Base-by-base conservation (phyloP, 768 basidiomycete genomes). In the Rubroboletus pulcherrimus region DNA sequence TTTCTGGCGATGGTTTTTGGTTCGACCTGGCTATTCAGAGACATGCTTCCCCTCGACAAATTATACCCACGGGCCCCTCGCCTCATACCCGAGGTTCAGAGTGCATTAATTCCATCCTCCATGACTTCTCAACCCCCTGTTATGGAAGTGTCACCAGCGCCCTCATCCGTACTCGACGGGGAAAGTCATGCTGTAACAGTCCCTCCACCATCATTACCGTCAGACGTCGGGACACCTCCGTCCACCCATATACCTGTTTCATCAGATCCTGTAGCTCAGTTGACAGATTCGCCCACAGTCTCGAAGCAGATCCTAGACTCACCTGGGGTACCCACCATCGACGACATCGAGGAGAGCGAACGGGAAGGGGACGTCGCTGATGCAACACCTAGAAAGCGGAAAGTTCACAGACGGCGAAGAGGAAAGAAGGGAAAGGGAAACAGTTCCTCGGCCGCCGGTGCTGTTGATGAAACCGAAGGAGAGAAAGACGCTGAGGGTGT, bases 331-430 rank as follows among this genome's bases (percentile, higher is more conserved):
- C 41, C 35, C 26, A 45, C 53, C 2, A 66, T 57, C 41, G 74
- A 64, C 39, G 84, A 78, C 48, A 76, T 69, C 2, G 86, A 83
- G n/a, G 85, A 83, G 11, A 81, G 82, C 37, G 84, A 84, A 53
- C 83, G 79, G 61, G 84, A 82, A 61, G 76, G 69, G 3, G 75
- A 78, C 26, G 50, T 4, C 21, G 66, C 67, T 0, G 74, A 74
- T 1, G 74, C 76, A 5, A 73, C 76, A 0, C 78, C 80, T 0
- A 79, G 74, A 24, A 78, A 76, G 63, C 67, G 73, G 47, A 73
- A 74, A 60, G 56, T 55, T 35, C 70, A 54, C 34, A 64, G 56
- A 77, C 77, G 72, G 61, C 70, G 78, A 39, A 73, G 84, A 53
- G 81, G 83, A 33, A 78, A 78, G 68, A 72, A 80, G 53, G 81